Conservation (phyloP, 805 yeast species). For the Schizosaccharomyces cryophilus region DNA sequence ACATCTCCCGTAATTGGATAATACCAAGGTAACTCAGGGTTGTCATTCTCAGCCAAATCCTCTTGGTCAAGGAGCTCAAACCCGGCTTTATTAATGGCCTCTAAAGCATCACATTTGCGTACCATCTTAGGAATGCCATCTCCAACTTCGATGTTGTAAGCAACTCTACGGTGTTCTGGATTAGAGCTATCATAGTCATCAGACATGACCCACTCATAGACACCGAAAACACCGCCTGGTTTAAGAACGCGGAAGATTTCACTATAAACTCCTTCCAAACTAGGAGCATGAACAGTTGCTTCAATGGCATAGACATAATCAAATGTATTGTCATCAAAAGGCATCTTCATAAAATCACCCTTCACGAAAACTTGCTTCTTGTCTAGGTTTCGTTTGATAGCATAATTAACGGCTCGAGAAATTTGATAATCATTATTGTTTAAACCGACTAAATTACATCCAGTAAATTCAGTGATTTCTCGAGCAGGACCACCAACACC, state of each 20-base stretch:
- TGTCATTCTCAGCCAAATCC: constrained; percentile 53
- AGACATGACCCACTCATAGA: constrained; percentile 98
- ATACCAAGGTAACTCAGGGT: constrained; percentile 87
- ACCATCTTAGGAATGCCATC: constrained; percentile 98
- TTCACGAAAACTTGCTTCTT: constrained; percentile 66
- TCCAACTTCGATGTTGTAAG: constrained; percentile 93
- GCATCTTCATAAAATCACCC: constrained; percentile 99
- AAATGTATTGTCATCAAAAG: constrained; percentile 66
- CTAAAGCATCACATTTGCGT: constrained; percentile 57
- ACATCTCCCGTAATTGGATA: constrained; percentile 89
- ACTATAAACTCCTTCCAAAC: constrained; percentile 78
- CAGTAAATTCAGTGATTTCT: constrained; percentile 80
- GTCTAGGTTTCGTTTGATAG: constrained; percentile 36
- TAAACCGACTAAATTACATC: constrained; percentile 63
- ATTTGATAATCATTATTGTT: constrained; percentile 95
- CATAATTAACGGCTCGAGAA: constrained; percentile 67
- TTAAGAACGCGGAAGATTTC: constrained; percentile 86
- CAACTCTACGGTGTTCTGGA: constrained; percentile 75
- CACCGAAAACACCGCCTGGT: constrained; percentile 96
- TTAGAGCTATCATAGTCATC: constrained; percentile 69
- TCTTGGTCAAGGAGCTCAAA: constrained; percentile 50
- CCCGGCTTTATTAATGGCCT: constrained; percentile 69
- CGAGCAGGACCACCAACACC: constrained; percentile 99
- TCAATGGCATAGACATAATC: constrained; percentile 96
- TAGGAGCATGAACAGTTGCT: constrained; percentile 96